Evolutionary conservation across 306 rosid genomes (phyloP).

Genomic region (Cucumis melo): DNA sequence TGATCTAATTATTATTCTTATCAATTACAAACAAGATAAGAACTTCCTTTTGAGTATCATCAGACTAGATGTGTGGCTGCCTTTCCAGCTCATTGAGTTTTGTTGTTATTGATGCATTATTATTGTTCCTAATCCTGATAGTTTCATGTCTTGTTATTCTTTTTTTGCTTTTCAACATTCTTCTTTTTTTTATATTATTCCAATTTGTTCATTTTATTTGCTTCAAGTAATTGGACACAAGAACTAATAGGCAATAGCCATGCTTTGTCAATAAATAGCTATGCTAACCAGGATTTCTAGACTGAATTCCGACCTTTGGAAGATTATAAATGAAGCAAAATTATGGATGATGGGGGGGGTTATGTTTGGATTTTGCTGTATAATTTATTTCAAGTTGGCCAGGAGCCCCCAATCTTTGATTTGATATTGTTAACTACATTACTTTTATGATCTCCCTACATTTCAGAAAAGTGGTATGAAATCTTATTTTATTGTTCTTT

Average conservation of each 20-base stretch:
- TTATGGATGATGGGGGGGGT: background rate
- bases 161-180: background rate
- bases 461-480: background rate
- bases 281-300: background rate
- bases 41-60: background rate
- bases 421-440: background rate
- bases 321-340: background rate
- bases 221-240: background rate
- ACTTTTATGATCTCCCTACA: background rate
- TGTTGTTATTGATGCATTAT: background rate
- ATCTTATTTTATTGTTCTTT: constrained; percentile 1
- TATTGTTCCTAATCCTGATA: background rate
- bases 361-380: background rate
- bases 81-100: constrained; percentile 1
- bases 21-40: background rate
- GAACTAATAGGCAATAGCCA: background rate
- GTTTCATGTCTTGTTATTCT: background rate
- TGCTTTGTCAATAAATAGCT: background rate
- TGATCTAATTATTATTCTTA: background rate
- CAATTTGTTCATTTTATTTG: background rate
- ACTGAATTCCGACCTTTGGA: background rate
- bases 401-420: background rate
- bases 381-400: background rate
- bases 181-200: background rate
- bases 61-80: background rate